Conservation (phyloP, 2,329 filamentous ascomycete genomes). For the Huntiella bhutanensis region DNA sequence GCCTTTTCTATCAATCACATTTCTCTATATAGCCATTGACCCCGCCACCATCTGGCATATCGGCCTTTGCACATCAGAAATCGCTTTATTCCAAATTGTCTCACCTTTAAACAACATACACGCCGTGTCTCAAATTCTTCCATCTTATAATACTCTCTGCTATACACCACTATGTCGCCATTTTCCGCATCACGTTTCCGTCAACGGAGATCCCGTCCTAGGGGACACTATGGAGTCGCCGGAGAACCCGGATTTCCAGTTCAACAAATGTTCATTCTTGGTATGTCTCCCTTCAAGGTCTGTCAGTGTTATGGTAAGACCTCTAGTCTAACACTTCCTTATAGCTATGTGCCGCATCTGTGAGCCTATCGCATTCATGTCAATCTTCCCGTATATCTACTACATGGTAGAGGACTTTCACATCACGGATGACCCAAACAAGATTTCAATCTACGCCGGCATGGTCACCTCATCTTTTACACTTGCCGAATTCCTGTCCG, state of each 20-base stretch:
- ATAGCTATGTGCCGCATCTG: constrained; percentile 83
- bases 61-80: no score
- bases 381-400: constrained; percentile 96
- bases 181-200: no score
- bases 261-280: constrained; percentile 25
- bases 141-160: no score
- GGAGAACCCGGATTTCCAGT: constrained; percentile 20
- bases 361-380: constrained; percentile 98
- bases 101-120: no score
- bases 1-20: no score
- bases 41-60: no score
- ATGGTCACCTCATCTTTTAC: constrained; percentile 95
- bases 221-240: no score
- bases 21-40: no score
- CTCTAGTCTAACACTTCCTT: constrained; percentile 5
- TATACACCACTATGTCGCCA: no score
- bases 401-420: constrained; percentile 91
- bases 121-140: no score
- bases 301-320: background rate
- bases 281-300: constrained; percentile 17
- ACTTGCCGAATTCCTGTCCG: constrained; percentile 83
- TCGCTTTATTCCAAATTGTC: no score
- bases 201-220: no score
- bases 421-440: constrained; percentile 56
- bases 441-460: constrained; percentile 81